Conservation (phyloP, 441 rosid species). For the Euphorbia celastroides region DNA sequence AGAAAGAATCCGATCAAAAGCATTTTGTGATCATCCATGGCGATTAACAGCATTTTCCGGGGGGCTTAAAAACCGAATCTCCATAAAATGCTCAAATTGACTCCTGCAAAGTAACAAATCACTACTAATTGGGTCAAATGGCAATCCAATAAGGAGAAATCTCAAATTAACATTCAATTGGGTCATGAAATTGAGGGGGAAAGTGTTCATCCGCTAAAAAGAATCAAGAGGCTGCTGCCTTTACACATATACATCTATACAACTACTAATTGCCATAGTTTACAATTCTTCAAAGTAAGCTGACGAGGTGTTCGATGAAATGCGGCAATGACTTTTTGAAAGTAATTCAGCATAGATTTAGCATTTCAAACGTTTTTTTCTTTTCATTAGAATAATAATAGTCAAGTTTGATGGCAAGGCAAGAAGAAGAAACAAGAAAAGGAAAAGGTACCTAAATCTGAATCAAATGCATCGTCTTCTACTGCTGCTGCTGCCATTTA, state of each 20-base stretch:
- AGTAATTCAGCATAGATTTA: not conserved
- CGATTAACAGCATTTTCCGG: not conserved
- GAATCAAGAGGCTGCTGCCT: not conserved
- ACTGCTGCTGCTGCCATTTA: not conserved
- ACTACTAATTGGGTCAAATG: not conserved
- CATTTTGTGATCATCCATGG: not conserved
- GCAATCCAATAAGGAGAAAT: not conserved
- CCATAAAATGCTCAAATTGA: not conserved
- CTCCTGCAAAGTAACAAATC: not conserved
- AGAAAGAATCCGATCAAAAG: constrained; percentile 2
- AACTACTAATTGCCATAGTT: not conserved
- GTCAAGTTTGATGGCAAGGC: constrained; percentile 1
- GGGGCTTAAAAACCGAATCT: not conserved
- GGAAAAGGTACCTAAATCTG: not conserved
- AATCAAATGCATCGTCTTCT: not conserved
- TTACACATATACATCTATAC: not conserved
- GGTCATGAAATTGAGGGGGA: not conserved
- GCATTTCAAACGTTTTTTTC: not conserved
- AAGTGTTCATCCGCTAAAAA: not conserved
- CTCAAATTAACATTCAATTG: not conserved
- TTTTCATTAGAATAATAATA: not conserved
- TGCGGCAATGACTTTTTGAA: not conserved
- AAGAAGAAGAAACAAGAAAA: not conserved
- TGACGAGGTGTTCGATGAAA: not conserved
- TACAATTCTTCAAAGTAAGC: not conserved